A percentile compares a stretch with the other conserved stretches of the same genome.
Evolutionary conservation across 352 stramenopile genomes (phyloP).

Genomic region (Phytophthora pinifolia): DNA sequence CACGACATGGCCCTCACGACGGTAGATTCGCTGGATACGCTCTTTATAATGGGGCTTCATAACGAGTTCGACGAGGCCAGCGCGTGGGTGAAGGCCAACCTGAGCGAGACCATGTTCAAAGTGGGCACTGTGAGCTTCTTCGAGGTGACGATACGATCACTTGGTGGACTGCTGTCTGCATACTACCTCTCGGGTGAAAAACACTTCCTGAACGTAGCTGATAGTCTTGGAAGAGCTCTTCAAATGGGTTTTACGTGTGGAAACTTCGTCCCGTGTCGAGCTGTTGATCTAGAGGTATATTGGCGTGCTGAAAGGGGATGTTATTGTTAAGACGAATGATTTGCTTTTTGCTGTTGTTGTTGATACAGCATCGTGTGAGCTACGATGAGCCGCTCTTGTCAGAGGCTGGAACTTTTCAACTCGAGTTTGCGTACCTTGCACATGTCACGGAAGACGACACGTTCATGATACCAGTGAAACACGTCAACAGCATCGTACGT

Average conservation of each 20-base stretch:
- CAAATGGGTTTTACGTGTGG: constrained; percentile 38
- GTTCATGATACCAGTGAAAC: constrained; percentile 39
- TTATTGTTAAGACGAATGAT: not conserved
- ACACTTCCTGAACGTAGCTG: constrained; percentile 48
- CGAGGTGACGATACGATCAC: constrained; percentile 58
- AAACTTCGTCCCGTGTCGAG: constrained; percentile 35
- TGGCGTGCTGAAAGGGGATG: not conserved
- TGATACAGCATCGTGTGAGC: constrained; percentile 16
- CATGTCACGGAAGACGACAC: constrained; percentile 33
- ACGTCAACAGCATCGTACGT: constrained; percentile 47
- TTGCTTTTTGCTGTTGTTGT: constrained; percentile 1
- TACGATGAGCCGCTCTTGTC: constrained; percentile 36
- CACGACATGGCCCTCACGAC: constrained; percentile 70
- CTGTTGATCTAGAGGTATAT: constrained; percentile 43
- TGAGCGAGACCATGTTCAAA: constrained; percentile 37
- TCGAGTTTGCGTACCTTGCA: constrained; percentile 65
- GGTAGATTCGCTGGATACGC: constrained; percentile 69
- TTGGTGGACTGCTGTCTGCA: constrained; percentile 57
- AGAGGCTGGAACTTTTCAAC: constrained; percentile 56
- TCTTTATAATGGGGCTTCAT: constrained; percentile 61
- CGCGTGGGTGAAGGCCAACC: constrained; percentile 49
- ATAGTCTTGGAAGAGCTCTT: constrained; percentile 36
- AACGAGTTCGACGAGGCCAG: constrained; percentile 67
- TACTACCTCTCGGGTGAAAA: constrained; percentile 51
- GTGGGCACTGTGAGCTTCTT: constrained; percentile 53